Conservation (phyloP, 176 grass and related monocot species). For the Alloteropsis semialata region DNA sequence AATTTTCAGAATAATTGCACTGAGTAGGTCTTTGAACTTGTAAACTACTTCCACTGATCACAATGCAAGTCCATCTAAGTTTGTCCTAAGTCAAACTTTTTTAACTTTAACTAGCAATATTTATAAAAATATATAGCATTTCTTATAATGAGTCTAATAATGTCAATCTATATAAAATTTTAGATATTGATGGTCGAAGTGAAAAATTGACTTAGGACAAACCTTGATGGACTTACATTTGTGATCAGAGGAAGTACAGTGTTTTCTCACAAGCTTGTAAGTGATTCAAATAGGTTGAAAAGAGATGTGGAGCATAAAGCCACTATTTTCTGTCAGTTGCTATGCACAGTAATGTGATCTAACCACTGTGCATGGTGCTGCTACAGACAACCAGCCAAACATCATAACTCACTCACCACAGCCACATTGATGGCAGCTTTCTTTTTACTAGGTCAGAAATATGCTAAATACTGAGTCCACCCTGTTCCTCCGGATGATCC, state of each 20-base stretch:
- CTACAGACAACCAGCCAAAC: neutral
- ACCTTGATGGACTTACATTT: neutral
- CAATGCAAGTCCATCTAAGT: neutral
- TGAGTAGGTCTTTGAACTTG: neutral
- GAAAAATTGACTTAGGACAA: neutral
- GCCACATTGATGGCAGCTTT: neutral
- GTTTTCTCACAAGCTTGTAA: neutral
- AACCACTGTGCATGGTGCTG: neutral
- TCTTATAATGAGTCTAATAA: neutral
- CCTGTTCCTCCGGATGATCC: neutral
- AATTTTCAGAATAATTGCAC: neutral
- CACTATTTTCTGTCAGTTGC: neutral
- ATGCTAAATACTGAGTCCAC: neutral
- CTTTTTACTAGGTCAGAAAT: neutral
- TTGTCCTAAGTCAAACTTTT: neutral
- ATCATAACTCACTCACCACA: neutral
- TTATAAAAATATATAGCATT: neutral
- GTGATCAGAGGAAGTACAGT: neutral
- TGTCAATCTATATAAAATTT: neutral
- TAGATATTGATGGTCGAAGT: neutral
- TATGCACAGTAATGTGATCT: neutral
- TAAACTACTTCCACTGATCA: neutral
- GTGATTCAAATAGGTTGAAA: neutral
- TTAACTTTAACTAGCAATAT: neutral
- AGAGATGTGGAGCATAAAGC: neutral